Evolutionary conservation across 192 early-diverging fungal species (phyloP).

Genomic region (Gigaspora rosea): DNA sequence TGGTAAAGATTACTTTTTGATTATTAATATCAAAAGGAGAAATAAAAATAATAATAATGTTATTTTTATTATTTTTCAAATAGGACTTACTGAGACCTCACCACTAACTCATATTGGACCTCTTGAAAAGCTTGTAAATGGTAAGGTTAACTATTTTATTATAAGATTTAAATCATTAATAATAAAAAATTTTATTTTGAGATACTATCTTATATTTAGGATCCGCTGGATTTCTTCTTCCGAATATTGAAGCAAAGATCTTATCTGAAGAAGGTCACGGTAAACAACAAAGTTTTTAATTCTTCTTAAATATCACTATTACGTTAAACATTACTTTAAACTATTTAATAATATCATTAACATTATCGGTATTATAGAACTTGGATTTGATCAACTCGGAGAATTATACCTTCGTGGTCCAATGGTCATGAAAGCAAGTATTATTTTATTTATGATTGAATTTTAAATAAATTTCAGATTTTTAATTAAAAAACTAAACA

Average conservation of each 20-base stretch:
- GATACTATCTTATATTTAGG: constrained; percentile 33
- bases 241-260: constrained; percentile 73
- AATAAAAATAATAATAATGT: too few species aligned
- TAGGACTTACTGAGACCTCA: constrained; percentile 57
- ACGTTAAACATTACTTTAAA: too few species aligned
- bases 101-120: constrained; percentile 52
- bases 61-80: too few species aligned
- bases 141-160: too few species aligned
- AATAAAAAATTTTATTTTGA: too few species aligned
- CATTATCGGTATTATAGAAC: constrained; percentile 35
- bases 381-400: constrained; percentile 60
- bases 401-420: constrained; percentile 88
- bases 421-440: constrained; percentile 71
- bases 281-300: not conserved
- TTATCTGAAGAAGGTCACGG: constrained; percentile 70
- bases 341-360: too few species aligned
- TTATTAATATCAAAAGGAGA: too few species aligned
- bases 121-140: constrained; percentile 26
- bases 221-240: constrained; percentile 71
- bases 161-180: too few species aligned
- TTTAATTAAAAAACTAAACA: too few species aligned
- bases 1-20: constrained; percentile 25
- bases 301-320: not conserved
- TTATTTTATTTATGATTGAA: too few species aligned
- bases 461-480: too few species aligned